phyloP scores from a whole-genome alignment of 495 filamentous ascomycete species.

The Penicillium pulvis region DNA sequence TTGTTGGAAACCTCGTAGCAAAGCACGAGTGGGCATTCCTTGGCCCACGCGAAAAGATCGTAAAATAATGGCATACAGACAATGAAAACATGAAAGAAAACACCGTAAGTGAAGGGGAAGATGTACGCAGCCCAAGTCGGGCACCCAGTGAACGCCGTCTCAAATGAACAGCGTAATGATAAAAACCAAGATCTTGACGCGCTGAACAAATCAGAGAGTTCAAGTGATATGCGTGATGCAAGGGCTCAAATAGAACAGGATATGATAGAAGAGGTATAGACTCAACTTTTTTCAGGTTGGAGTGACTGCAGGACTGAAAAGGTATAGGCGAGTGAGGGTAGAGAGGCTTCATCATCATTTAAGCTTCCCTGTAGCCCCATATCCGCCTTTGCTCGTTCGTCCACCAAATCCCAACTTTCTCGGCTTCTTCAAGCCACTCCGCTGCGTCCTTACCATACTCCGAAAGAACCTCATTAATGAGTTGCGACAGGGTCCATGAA shows the following conservation, averaged over 20 bases:
- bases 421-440: slow-evolving; percentile 43
- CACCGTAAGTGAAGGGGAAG: no score
- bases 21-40: no score
- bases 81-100: no score
- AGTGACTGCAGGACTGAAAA: no score
- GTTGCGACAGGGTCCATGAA: slow-evolving; percentile 28
- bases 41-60: no score
- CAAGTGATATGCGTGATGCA: background rate
- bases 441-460: slow-evolving; percentile 36
- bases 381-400: slow-evolving; percentile 42
- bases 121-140: no score
- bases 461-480: slow-evolving; percentile 27
- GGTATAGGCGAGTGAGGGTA: no score
- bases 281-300: background rate
- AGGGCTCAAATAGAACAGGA: background rate
- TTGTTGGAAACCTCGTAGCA: no score
- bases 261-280: background rate
- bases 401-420: slow-evolving; percentile 42
- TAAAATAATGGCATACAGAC: no score
- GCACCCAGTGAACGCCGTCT: background rate
- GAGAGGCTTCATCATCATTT: background rate
- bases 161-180: background rate
- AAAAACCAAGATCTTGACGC: background rate
- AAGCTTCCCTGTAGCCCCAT: slow-evolving; percentile 41
- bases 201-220: background rate